Base-by-base conservation (phyloP, 495 filamentous ascomycete species). In the Aspergillus coremiiformis region DNA sequence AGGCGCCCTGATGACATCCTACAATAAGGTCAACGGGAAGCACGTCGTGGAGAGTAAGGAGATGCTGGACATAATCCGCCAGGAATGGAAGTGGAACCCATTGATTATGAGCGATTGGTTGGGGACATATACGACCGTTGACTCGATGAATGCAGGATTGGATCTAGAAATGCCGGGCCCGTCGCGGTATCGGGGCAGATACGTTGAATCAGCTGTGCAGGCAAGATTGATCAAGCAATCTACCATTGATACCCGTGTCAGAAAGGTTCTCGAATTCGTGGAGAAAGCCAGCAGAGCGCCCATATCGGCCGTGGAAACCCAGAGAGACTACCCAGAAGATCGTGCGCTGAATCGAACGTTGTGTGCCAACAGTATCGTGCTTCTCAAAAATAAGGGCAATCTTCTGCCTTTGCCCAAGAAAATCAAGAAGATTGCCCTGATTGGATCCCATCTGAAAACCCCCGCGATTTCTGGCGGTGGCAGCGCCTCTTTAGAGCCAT, bases 391-490 rank as follows among this genome's bases (percentile, higher is more conserved):
- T 60, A 76, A 86, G 37, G 71, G 74, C 1, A 62, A 62, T 9
- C 58, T 81, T 15, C 65, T 90, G 4, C 86, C 85, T 10, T 64
- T 88, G 21, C 67, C 80, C 22, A 78, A 72, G 51, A 74, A 71
- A 45, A 66, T 70, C 33, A 78, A 77, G 37, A 71, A 69, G 51
- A 74, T 90, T 43, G 85, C 87, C 21, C 70, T 90, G 14, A 90
- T 93, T 37, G 85, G 86, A n/a, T 84, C 86, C 5, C 87, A 89
- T 61, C 74, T 83, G 24, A 86, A 86, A 58, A 68, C 78, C 49
- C 82, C 87, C 0, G 84, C 85, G 43, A 80, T 81, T 23, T 80
- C 82, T 21, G 87, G 88, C 29, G 88, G 88, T 47, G 85, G 88
- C n/a, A 88, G 83, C 61, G 85, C 87, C 12, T 81, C 79, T 45